Conservation (phyloP, 1,284 basidiomycete species). For the Rhizoctonia solani region DNA sequence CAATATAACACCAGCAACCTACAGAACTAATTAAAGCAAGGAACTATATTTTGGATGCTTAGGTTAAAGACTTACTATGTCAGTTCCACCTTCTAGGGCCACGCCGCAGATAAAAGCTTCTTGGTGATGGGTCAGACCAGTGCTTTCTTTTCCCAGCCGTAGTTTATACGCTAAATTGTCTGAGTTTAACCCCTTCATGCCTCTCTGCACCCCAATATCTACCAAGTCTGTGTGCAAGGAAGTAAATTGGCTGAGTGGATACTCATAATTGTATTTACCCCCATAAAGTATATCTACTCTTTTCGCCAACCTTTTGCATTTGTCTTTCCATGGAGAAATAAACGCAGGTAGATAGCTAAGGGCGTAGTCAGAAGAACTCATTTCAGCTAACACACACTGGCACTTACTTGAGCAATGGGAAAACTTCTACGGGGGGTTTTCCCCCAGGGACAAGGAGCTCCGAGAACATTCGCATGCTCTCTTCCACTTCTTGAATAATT, state of each 20-base stretch:
- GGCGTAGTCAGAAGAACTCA: background rate
- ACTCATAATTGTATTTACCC: background rate
- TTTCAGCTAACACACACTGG: background rate
- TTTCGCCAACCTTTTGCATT: background rate
- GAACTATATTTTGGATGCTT: background rate
- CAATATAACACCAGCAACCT: background rate
- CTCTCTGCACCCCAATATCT: slow-evolving; percentile 6
- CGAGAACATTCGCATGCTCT: background rate
- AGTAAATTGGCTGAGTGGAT: background rate
- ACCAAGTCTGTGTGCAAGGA: background rate
- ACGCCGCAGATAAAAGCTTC: background rate
- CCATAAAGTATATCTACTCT: slow-evolving; percentile 17
- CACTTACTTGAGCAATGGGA: background rate
- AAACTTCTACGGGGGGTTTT: background rate
- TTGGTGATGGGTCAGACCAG: slow-evolving; percentile 5
- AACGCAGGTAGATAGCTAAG: background rate
- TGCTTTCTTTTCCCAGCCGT: background rate
- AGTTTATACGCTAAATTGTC: slow-evolving; percentile 16
- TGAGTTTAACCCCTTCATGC: slow-evolving; percentile 5
- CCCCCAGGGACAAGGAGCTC: background rate
- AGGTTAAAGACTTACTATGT: slow-evolving; percentile 7
- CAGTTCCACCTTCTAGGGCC: slow-evolving; percentile 15
- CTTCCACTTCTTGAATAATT: background rate
- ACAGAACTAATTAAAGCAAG: background rate
- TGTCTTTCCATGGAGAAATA: slow-evolving; percentile 9